These are phyloP conservation scores for Boehmeria nivea DNA, from an alignment of 306 rosid species.

Conservation along the genomic window DNA sequence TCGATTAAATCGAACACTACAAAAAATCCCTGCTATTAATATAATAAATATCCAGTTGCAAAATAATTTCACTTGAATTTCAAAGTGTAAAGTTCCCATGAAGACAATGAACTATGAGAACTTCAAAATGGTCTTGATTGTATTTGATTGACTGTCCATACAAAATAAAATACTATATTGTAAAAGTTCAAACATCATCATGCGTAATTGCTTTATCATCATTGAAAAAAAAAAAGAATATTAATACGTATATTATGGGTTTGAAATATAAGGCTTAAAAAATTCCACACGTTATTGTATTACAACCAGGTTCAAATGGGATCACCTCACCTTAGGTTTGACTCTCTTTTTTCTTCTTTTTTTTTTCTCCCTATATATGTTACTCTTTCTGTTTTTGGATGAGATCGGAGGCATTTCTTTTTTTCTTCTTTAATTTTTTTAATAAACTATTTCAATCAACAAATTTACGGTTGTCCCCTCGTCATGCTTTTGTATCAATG, in stretches of 20 bases:
- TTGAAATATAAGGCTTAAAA: background rate
- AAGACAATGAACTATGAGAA: background rate
- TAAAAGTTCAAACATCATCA: conserved; percentile 25
- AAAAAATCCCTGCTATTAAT: no score
- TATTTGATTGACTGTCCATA: no score
- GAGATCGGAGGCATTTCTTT: background rate
- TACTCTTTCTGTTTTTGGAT: no score
- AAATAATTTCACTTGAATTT: no score
- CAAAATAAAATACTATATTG: no score
- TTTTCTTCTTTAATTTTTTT: background rate
- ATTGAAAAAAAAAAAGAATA: background rate
- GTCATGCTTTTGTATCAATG: conserved; percentile 53
- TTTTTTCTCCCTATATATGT: background rate
- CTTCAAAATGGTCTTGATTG: no score
- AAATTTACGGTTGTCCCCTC: background rate
- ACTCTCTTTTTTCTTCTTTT: background rate
- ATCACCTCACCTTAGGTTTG: background rate
- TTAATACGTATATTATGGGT: background rate
- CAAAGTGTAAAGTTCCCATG: no score
- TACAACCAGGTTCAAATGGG: background rate
- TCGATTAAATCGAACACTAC: no score
- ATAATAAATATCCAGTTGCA: no score
- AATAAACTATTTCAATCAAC: background rate
- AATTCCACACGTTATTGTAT: conserved; percentile 28
- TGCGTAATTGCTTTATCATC: conserved; percentile 20